phyloP scores from a whole-genome alignment of 495 filamentous ascomycete genomes.

The Hyaloscypha hepaticicola region DNA sequence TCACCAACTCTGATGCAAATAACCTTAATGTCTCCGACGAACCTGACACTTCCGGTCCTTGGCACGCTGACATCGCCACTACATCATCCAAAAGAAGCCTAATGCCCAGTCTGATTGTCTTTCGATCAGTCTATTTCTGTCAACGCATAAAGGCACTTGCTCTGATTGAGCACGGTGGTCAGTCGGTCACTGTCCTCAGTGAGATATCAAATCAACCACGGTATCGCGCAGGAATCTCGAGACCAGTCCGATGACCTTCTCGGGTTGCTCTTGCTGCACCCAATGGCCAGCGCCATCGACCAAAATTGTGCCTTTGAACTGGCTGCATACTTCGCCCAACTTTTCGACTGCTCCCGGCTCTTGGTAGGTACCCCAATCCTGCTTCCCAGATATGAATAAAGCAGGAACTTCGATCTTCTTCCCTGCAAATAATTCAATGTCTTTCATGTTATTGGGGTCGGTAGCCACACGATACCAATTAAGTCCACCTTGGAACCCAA shows the following conservation, averaged over 20 bases:
- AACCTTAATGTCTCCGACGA: conserved; percentile 4
- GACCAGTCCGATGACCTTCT: conserved; percentile 51
- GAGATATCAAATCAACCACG: conserved; percentile 5
- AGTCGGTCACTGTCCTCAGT: background rate
- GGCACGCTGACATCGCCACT: background rate
- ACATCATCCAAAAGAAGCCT: background rate
- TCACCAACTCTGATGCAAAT: conserved; percentile 1
- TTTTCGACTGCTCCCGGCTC: conserved; percentile 61
- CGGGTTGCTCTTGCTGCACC: conserved; percentile 65
- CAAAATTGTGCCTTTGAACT: conserved; percentile 49
- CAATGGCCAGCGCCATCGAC: conserved; percentile 65
- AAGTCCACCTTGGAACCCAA: conserved; percentile 67
- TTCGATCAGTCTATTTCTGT: background rate
- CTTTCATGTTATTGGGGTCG: conserved; percentile 45
- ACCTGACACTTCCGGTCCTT: background rate
- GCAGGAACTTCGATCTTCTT: conserved; percentile 62
- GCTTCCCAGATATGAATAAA: conserved; percentile 56
- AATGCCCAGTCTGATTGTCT: background rate
- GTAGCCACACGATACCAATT: conserved; percentile 69
- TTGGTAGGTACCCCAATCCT: conserved; percentile 69
- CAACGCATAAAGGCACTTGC: background rate
- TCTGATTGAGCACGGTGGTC: background rate
- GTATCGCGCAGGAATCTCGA: conserved; percentile 41
- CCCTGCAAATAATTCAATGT: conserved; percentile 59
- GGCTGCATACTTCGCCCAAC: conserved; percentile 51